Conservation (phyloP, 139 green algal genomes). For the Volvox africanus region DNA sequence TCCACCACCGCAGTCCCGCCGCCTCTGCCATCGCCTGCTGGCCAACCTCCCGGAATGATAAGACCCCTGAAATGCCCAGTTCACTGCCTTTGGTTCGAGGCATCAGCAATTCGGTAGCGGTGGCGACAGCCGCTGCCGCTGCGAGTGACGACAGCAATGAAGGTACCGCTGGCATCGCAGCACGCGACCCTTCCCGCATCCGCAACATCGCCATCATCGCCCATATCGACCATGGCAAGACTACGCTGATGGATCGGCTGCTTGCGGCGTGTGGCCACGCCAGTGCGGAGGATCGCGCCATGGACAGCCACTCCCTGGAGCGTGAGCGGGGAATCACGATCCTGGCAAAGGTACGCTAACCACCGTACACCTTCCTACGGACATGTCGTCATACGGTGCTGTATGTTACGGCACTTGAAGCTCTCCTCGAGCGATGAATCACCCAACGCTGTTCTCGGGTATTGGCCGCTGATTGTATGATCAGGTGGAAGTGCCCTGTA, state of each 20-base stretch:
- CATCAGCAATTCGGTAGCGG: neutral
- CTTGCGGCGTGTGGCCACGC: constrained; percentile 38
- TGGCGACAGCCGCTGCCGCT: neutral
- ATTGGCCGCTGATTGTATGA: too few relatives aligned
- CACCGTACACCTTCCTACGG: neutral
- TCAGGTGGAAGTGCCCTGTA: too few relatives aligned
- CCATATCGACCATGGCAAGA: constrained; percentile 54
- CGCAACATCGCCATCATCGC: constrained; percentile 53
- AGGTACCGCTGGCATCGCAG: neutral
- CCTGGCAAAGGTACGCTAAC: constrained; percentile 71
- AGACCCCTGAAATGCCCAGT: too few relatives aligned
- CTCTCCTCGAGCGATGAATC: too few relatives aligned
- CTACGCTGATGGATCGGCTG: constrained; percentile 59
- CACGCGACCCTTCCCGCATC: constrained; percentile 4
- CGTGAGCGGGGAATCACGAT: constrained; percentile 94
- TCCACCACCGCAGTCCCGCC: too few relatives aligned
- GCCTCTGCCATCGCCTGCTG: too few relatives aligned
- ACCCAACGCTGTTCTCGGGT: too few relatives aligned
- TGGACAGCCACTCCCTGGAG: constrained; percentile 88
- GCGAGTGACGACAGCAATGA: neutral
- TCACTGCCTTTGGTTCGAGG: too few relatives aligned
- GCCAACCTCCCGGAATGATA: too few relatives aligned
- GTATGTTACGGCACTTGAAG: neutral
- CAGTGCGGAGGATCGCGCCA: constrained; percentile 43
- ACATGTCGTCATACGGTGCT: too few relatives aligned